Evolutionary conservation across 2,329 filamentous ascomycete genomes (phyloP).

Genomic region (Aureobasidium zeae): DNA sequence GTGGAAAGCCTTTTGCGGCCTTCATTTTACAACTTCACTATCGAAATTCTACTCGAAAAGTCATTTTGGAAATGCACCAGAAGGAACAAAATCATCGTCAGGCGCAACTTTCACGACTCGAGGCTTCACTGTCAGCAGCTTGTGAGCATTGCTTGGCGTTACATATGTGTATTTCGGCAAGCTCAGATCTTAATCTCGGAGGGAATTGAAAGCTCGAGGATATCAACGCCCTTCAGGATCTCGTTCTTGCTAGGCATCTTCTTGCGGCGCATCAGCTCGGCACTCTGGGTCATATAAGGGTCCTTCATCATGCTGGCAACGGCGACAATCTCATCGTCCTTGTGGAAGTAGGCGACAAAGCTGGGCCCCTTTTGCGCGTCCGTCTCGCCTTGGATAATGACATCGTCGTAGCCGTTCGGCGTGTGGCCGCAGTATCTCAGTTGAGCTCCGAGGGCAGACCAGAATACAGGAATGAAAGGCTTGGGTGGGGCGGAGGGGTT

Average conservation of each 20-base stretch:
- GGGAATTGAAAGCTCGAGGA: constrained; percentile 37
- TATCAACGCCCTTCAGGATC: constrained; percentile 52
- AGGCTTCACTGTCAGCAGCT: constrained; percentile 9
- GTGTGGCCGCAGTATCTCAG: constrained; percentile 91
- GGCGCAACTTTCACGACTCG: not conserved
- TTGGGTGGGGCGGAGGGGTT: constrained; percentile 52
- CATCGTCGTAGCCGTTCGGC: constrained; percentile 69
- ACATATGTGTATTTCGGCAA: constrained; percentile 3
- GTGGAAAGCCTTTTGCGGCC: no score
- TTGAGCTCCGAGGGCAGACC: constrained; percentile 85
- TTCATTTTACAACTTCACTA: no score
- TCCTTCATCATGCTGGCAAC: constrained; percentile 87
- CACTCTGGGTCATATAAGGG: constrained; percentile 71
- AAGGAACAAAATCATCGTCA: no score
- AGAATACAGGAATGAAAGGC: constrained; percentile 87
- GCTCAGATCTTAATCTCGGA: constrained; percentile 37
- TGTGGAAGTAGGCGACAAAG: constrained; percentile 83
- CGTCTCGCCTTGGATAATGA: constrained; percentile 68
- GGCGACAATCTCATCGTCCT: constrained; percentile 78
- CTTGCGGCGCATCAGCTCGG: constrained; percentile 72
- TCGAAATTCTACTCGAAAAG: no score
- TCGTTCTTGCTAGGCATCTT: constrained; percentile 79
- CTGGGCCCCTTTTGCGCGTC: constrained; percentile 52
- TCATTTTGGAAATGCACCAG: no score
- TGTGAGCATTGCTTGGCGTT: constrained; percentile 12